These are phyloP conservation scores for Rhynchosporium graminicola DNA, from an alignment of 2,329 filamentous ascomycete genomes.

Conservation along the genomic window DNA sequence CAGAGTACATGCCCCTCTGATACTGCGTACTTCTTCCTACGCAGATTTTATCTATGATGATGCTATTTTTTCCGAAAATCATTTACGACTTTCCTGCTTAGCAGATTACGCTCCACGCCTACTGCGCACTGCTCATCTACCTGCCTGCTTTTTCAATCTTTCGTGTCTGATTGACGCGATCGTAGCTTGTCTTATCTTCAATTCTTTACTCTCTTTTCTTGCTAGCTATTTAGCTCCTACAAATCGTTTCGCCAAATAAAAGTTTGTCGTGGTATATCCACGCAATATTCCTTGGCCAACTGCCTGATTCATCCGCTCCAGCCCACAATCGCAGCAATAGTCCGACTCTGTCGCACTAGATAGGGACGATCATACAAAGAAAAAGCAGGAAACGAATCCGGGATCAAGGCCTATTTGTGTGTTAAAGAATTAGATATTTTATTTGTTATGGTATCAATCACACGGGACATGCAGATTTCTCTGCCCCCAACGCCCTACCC, in stretches of 20 bases:
- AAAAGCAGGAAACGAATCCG: too few species aligned
- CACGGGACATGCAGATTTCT: too few species aligned
- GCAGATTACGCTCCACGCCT: constrained; percentile 15
- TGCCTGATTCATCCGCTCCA: too few species aligned
- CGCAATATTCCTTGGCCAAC: too few species aligned
- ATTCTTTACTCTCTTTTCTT: constrained; percentile 4
- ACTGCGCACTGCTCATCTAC: not conserved
- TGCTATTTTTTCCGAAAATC: not conserved
- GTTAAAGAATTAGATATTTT: too few species aligned
- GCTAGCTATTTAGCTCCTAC: not conserved
- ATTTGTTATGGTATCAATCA: too few species aligned
- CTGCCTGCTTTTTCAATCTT: not conserved
- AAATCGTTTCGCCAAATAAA: not conserved
- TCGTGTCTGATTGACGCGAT: not conserved
- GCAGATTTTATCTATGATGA: too few species aligned
- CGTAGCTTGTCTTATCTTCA: not conserved
- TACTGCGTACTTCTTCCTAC: not conserved
- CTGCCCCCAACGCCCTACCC: too few species aligned
- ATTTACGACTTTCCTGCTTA: constrained; percentile 10
- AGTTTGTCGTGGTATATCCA: not conserved
- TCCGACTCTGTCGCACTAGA: too few species aligned
- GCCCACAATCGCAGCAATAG: too few species aligned
- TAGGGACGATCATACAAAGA: too few species aligned
- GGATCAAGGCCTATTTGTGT: too few species aligned
- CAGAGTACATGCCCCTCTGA: constrained; percentile 11